A percentile compares a stretch with the other conserved stretches of the same genome.
phyloP scores from a whole-genome alignment of 805 yeast genomes.

The Yarrowia alimentaria region DNA sequence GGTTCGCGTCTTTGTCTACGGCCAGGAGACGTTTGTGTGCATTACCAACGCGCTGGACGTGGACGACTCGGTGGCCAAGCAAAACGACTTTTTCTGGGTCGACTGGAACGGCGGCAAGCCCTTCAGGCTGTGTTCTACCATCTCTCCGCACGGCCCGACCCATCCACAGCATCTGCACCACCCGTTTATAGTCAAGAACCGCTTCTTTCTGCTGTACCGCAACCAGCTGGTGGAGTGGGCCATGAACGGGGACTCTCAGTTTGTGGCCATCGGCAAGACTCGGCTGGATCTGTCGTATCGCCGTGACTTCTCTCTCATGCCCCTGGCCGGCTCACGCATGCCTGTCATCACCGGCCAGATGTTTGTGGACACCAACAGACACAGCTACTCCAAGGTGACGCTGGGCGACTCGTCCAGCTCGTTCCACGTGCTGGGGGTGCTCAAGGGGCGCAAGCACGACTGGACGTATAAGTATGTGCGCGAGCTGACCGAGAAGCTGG shows the following conservation, averaged over 20 bases:
- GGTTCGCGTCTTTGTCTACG: constrained; percentile 17
- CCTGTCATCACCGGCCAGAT: constrained; percentile 15
- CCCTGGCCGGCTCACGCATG: background rate
- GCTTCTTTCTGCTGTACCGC: constrained; percentile 16
- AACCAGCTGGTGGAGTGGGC: constrained; percentile 23
- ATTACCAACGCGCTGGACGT: constrained; percentile 9
- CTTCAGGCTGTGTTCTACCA: constrained; percentile 11
- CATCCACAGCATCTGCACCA: constrained; percentile 18
- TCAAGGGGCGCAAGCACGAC: constrained; percentile 7
- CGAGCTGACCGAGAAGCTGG: constrained; percentile 6
- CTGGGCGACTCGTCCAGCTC: constrained; percentile 10
- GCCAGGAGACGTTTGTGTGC: constrained; percentile 15
- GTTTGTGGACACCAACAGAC: constrained; percentile 14
- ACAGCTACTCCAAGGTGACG: constrained; percentile 16
- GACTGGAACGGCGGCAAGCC: constrained; percentile 10
- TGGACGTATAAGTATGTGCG: constrained; percentile 18
- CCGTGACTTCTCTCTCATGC: constrained; percentile 11
- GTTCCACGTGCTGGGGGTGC: constrained; percentile 12
- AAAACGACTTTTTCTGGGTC: constrained; percentile 21
- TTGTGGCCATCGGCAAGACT: constrained; percentile 10
- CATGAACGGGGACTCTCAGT: constrained; percentile 3
- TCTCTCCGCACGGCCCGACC: constrained; percentile 12
- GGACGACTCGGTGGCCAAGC: constrained; percentile 1
- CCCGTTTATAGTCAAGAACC: constrained; percentile 10
- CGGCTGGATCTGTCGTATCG: constrained; percentile 12